phyloP scores from a whole-genome alignment of 306 rosid genomes.

The Quercus wislizeni region DNA sequence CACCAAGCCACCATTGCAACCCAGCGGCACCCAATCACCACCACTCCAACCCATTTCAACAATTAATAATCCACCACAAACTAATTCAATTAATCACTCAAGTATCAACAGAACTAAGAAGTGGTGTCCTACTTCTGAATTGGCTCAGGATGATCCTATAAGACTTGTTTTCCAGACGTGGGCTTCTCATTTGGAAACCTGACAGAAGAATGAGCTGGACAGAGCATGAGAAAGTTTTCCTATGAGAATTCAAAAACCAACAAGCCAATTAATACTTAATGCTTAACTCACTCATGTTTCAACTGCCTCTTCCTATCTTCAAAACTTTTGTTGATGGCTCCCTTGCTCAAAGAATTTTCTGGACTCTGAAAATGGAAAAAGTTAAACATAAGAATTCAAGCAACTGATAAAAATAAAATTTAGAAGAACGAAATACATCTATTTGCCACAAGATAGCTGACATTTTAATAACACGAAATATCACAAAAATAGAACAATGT shows the following conservation, averaged over 20 bases:
- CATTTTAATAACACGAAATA: background rate
- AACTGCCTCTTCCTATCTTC: slow-evolving; percentile 30
- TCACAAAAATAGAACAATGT: too few relatives aligned
- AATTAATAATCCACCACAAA: too few relatives aligned
- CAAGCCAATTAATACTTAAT: background rate
- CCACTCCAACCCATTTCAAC: too few relatives aligned
- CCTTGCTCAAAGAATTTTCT: slow-evolving; percentile 42
- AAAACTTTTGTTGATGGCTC: slow-evolving; percentile 24
- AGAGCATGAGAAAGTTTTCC: slow-evolving; percentile 75
- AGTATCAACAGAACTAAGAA: background rate
- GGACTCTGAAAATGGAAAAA: slow-evolving; percentile 29
- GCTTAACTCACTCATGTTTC: slow-evolving; percentile 34
- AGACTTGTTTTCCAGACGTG: slow-evolving; percentile 29
- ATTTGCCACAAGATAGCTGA: background rate
- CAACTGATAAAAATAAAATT: background rate
- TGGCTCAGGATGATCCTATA: slow-evolving; percentile 21
- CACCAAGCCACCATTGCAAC: too few relatives aligned
- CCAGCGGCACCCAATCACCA: too few relatives aligned
- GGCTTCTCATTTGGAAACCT: slow-evolving; percentile 72
- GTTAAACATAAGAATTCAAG: slow-evolving; percentile 11
- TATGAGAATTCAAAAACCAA: slow-evolving; percentile 28
- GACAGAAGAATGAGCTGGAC: slow-evolving; percentile 63
- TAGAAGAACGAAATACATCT: background rate
- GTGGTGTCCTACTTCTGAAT: slow-evolving; percentile 22
- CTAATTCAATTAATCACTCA: background rate